A percentile compares a stretch with the other conserved stretches of the same genome.
phyloP scores from a whole-genome alignment of 805 yeast genomes.

The Metschnikowia cubensis region DNA sequence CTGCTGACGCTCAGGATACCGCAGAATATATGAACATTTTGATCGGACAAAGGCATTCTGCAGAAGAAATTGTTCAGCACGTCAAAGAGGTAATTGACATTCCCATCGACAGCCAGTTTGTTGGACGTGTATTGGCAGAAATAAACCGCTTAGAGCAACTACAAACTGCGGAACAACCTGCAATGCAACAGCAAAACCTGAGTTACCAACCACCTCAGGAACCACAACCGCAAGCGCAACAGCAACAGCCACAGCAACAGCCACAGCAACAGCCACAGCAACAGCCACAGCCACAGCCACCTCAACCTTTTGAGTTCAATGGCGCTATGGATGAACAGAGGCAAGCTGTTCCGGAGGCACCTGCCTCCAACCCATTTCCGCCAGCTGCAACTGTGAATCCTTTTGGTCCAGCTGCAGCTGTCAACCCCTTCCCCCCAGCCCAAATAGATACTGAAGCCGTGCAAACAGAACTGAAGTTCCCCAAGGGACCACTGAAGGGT shows the following conservation, averaged over 20 bases:
- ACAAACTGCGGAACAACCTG: conserved; percentile 1
- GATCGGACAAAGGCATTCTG: conserved; percentile 63
- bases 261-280: conserved; percentile 10
- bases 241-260: conserved; percentile 9
- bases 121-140: conserved; percentile 55
- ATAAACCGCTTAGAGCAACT: conserved; percentile 27
- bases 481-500: conserved; percentile 9
- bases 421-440: conserved; percentile 9
- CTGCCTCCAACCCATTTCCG: conserved; percentile 7
- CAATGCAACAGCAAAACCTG: conserved; percentile 8
- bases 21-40: conserved; percentile 73
- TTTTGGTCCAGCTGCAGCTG: conserved; percentile 6
- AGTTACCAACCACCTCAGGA: conserved; percentile 9
- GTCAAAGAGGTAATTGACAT: conserved; percentile 58
- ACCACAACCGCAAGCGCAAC: conserved; percentile 11
- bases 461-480: conserved; percentile 4
- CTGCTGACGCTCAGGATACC: conserved; percentile 35
- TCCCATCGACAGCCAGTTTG: conserved; percentile 54
- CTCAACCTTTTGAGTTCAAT: background rate
- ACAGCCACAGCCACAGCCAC: conserved; percentile 10
- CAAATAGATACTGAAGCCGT: background rate
- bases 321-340: background rate
- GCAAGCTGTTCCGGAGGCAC: background rate
- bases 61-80: conserved; percentile 58
- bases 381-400: conserved; percentile 9